These are phyloP conservation scores for Tulasnella calospora DNA, from an alignment of 768 basidiomycete species.

Conservation along the genomic window DNA sequence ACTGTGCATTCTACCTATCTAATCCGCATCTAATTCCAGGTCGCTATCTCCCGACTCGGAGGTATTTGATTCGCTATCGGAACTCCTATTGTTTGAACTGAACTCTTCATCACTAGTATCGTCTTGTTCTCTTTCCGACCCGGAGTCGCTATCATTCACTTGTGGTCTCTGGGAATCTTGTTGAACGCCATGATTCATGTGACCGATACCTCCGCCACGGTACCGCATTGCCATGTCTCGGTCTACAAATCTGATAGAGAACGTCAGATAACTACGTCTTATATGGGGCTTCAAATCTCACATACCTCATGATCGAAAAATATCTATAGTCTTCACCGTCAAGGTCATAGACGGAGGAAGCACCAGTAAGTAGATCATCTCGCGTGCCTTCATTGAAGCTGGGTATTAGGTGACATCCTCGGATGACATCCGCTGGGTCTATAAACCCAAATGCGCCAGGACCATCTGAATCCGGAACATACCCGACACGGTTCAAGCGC, in stretches of 20 bases:
- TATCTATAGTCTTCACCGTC: slow-evolving; percentile 35
- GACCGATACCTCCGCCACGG: slow-evolving; percentile 32
- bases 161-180: not conserved
- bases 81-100: too few relatives aligned
- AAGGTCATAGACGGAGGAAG: not conserved
- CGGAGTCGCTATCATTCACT: not conserved
- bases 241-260: slow-evolving; percentile 33
- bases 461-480: slow-evolving; percentile 35
- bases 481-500: slow-evolving; percentile 41
- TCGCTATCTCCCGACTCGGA: too few relatives aligned
- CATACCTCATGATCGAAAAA: slow-evolving; percentile 41
- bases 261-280: too few relatives aligned
- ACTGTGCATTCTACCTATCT: too few relatives aligned
- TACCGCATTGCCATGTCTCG: slow-evolving; percentile 34
- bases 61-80: too few relatives aligned
- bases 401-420: slow-evolving; percentile 44
- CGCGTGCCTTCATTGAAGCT: slow-evolving; percentile 36
- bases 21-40: too few relatives aligned
- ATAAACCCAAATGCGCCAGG: slow-evolving; percentile 44
- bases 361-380: slow-evolving; percentile 22
- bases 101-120: not conserved
- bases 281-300: not conserved
- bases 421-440: slow-evolving; percentile 42
- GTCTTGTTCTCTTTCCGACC: not conserved
- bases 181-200: slow-evolving; percentile 8